Conservation (phyloP, 1,139 yeast species). For the Candida labiduridarum region DNA sequence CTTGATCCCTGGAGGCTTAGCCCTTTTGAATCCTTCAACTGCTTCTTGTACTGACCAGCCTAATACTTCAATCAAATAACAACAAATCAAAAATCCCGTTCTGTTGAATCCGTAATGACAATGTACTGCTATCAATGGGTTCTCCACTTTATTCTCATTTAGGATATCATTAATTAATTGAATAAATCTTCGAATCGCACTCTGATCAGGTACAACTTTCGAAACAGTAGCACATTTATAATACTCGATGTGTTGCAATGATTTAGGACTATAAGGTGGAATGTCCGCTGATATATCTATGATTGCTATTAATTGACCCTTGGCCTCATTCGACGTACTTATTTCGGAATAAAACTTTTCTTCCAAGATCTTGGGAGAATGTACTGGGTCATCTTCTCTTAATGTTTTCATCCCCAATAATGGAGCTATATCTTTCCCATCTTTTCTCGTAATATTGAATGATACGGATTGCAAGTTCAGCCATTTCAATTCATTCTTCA, state of each 20-base stretch:
- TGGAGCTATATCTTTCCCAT: slow-evolving; percentile 42
- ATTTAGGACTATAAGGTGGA: slow-evolving; percentile 71
- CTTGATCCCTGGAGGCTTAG: slow-evolving; percentile 73
- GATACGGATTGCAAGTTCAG: slow-evolving; percentile 55
- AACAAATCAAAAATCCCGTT: slow-evolving; percentile 74
- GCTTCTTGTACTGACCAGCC: slow-evolving; percentile 68
- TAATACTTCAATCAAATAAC: slow-evolving; percentile 63
- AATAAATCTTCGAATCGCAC: slow-evolving; percentile 60
- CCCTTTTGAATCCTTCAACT: slow-evolving; percentile 56
- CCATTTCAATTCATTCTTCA: slow-evolving; percentile 79
- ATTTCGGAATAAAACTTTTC: slow-evolving; percentile 39
- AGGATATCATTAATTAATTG: slow-evolving; percentile 55
- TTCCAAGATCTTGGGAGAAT: slow-evolving; percentile 62
- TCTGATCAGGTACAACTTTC: slow-evolving; percentile 70
- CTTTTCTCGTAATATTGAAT: slow-evolving; percentile 38
- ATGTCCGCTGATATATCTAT: slow-evolving; percentile 77
- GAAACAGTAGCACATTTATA: slow-evolving; percentile 79
- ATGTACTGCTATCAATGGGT: slow-evolving; percentile 63
- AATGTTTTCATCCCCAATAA: slow-evolving; percentile 76
- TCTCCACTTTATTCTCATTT: slow-evolving; percentile 19
- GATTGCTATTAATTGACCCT: slow-evolving; percentile 53
- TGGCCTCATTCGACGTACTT: slow-evolving; percentile 7
- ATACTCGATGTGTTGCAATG: slow-evolving; percentile 56
- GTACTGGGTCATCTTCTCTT: slow-evolving; percentile 62
- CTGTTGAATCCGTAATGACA: slow-evolving; percentile 85